Percentiles rank a stretch among this genome's conserved stretches.
Conservation (phyloP, 1,284 basidiomycete genomes). For the Peniophora sp. region DNA sequence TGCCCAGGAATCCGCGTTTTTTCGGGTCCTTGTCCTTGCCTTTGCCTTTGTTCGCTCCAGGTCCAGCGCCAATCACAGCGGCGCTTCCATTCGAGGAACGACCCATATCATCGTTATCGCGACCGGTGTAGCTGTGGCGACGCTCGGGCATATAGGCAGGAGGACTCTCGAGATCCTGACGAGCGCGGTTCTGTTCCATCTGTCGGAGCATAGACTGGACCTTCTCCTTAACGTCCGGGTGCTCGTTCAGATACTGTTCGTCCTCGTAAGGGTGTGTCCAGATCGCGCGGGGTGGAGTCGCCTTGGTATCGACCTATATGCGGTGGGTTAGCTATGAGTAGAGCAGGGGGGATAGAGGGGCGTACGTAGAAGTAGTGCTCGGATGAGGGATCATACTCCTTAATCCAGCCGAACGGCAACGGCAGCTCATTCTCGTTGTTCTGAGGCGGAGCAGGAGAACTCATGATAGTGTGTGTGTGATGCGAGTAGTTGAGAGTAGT, state of each 20-base stretch:
- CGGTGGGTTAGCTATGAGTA: conserved; percentile 8
- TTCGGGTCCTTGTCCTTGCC: conserved; percentile 11
- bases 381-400: conserved; percentile 37
- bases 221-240: conserved; percentile 41
- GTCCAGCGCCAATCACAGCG: not conserved
- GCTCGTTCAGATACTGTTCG: conserved; percentile 47
- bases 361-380: conserved; percentile 38
- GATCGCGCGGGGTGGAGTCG: conserved; percentile 56
- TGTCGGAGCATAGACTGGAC: conserved; percentile 12
- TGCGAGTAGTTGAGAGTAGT: too few relatives aligned
- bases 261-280: conserved; percentile 70
- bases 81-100: not conserved
- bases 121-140: conserved; percentile 22
- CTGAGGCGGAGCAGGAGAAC: too few relatives aligned
- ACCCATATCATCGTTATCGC: conserved; percentile 6
- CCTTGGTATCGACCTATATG: conserved; percentile 56
- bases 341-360: conserved; percentile 1
- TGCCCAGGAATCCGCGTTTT: conserved; percentile 47
- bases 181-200: not conserved
- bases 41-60: conserved; percentile 5
- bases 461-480: too few relatives aligned
- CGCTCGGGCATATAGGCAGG: conserved; percentile 20
- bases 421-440: conserved; percentile 6
- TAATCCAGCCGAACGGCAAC: conserved; percentile 58
- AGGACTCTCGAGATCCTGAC: conserved; percentile 6